Evolutionary conservation across 768 basidiomycete species (phyloP), one percentile per base, ranked within the genome.

Genomic region (Tricholoma matsutake): DNA sequence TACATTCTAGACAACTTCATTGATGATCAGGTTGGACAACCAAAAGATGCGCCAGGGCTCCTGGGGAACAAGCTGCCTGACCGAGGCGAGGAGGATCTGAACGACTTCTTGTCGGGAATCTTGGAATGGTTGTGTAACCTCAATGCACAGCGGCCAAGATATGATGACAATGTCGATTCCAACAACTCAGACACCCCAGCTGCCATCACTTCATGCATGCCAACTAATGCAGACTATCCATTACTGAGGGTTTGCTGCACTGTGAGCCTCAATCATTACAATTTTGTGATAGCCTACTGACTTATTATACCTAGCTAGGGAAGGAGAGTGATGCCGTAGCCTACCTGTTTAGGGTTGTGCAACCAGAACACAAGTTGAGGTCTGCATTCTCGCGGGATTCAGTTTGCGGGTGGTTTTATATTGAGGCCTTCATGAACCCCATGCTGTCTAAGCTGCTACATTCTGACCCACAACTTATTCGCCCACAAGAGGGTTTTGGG

Each of bases 401-500:
- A 56, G 9, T 56, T 39, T 4, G 3, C 6, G 5, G 54, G 6
- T 56, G 54, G 54, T 37, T 56, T 56, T 56, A 56, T 43, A 56
- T 56, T 39, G 54, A 56, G 54, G 54, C 54, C 45, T 20, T 35
- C 0, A 49, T 58, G 43, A 58, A 49, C 47, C 25, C 25, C 28
- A 8, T 5, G 13, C 31, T 58, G 14, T 51, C 32, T 22, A 28
- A 31, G 43, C 43, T 58, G n/a, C 16, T 58, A 45, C 41, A 51
- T 35, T 43, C 39, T 6, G 47, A 31, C 41, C 57, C 10, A 1
- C 35, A 41, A 32, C 57, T 57, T 20, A 39, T 45, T 56, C 13
- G 25, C 29, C 57, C 43, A 29, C 41, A 43, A 34, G 28, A 45
- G 43, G 57, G 32, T 58, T 34, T 22, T 34, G 28, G 29, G n/a